Percentiles rank a stretch among this genome's conserved stretches.
phyloP scores from a whole-genome alignment of 2,329 filamentous ascomycete genomes.

The Aspergillus caelatus region DNA sequence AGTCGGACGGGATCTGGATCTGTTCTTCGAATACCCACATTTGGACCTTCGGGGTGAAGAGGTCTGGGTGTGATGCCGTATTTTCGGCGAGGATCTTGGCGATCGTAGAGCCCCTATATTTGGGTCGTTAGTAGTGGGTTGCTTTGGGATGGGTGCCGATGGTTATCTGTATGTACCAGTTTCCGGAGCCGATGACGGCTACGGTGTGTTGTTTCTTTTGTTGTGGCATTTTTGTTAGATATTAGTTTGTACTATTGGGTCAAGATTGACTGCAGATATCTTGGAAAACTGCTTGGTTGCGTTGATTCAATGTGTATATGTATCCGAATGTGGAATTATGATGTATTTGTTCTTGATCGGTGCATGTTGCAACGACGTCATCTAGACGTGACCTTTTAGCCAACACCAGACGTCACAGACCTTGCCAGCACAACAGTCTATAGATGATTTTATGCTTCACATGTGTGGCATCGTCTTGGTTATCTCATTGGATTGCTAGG shows the following conservation, averaged over 20 bases:
- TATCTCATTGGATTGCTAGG: not conserved
- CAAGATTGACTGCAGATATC: no score
- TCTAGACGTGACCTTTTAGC: not conserved
- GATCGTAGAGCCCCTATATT: constrained; percentile 83
- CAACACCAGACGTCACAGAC: not conserved
- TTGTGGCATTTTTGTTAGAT: not conserved
- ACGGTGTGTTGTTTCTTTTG: constrained; percentile 16
- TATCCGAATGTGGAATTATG: not conserved
- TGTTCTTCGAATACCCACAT: constrained; percentile 60
- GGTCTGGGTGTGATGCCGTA: constrained; percentile 69
- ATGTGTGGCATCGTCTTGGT: not conserved
- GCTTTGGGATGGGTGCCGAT: not conserved
- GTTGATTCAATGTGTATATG: not conserved
- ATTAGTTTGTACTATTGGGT: not conserved
- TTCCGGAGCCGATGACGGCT: constrained; percentile 88
- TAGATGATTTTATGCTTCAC: no score
- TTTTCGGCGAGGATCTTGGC: constrained; percentile 94
- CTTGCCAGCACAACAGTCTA: not conserved
- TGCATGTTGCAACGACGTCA: not conserved
- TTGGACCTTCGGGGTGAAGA: constrained; percentile 72
- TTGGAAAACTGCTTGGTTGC: no score
- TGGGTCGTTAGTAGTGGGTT: not conserved
- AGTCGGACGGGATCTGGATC: constrained; percentile 76
- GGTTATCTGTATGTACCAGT: constrained; percentile 65
- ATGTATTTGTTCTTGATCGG: not conserved